These are phyloP conservation scores for Endocladia muricata DNA, from an alignment of 31 red algal species.

Conservation along the genomic window DNA sequence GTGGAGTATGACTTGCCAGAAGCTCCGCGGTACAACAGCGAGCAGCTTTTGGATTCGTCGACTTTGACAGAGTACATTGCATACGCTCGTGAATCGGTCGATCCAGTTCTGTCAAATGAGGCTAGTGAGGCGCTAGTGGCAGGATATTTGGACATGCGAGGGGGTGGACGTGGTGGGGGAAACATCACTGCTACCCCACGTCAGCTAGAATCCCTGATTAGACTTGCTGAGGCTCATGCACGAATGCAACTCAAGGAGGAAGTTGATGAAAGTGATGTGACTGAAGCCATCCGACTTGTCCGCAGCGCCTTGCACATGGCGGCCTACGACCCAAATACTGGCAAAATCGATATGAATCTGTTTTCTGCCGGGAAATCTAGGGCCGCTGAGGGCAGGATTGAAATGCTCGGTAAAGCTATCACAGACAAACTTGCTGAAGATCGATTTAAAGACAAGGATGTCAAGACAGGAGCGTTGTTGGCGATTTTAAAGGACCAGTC, in stretches of 20 bases:
- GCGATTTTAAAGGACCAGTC: slow-evolving; percentile 23
- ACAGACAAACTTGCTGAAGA: slow-evolving; percentile 32
- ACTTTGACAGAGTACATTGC: slow-evolving; percentile 93
- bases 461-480: slow-evolving; percentile 18
- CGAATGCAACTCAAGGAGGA: slow-evolving; percentile 73
- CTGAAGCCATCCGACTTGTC: slow-evolving; percentile 86
- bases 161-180: slow-evolving; percentile 46
- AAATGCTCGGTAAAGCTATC: slow-evolving; percentile 33
- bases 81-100: slow-evolving; percentile 74
- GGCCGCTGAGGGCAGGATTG: slow-evolving; percentile 25
- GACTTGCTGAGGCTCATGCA: slow-evolving; percentile 96
- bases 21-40: slow-evolving; percentile 18
- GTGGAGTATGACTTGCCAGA: slow-evolving; percentile 11
- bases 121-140: slow-evolving; percentile 60
- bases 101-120: slow-evolving; percentile 71
- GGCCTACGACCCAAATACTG: slow-evolving; percentile 85
- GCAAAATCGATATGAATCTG: slow-evolving; percentile 92
- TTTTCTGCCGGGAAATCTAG: slow-evolving; percentile 63
- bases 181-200: slow-evolving; percentile 96
- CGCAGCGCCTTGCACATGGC: slow-evolving; percentile 73
- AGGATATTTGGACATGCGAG: slow-evolving; percentile 91
- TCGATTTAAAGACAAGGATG: not conserved
- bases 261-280: slow-evolving; percentile 84
- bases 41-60: slow-evolving; percentile 45
- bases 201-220: slow-evolving; percentile 91